Conservation (phyloP, 2,329 filamentous ascomycete genomes). For the Cryphonectria japonica region DNA sequence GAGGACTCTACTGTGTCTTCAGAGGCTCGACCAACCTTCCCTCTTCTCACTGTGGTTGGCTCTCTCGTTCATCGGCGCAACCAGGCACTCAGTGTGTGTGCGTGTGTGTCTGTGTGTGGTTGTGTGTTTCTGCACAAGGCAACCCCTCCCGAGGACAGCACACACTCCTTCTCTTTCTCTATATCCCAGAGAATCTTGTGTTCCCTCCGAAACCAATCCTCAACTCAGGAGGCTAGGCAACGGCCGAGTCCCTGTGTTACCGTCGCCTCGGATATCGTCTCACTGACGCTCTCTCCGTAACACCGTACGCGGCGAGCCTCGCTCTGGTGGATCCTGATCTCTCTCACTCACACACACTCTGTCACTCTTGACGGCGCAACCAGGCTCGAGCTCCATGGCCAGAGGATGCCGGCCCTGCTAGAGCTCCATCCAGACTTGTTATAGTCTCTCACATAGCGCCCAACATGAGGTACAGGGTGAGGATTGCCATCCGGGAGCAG, state of each 20-base stretch:
- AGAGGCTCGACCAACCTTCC: background rate
- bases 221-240: background rate
- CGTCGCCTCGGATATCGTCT: background rate
- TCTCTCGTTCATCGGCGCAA: background rate
- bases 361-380: background rate
- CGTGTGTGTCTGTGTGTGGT: too few species aligned
- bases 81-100: background rate
- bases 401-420: slow-evolving; percentile 39
- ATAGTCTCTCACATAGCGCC: slow-evolving; percentile 35
- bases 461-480: slow-evolving; percentile 58
- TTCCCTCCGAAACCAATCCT: background rate
- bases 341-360: background rate
- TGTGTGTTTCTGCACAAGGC: too few species aligned
- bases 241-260: background rate
- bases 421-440: slow-evolving; percentile 32
- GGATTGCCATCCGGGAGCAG: slow-evolving; percentile 87
- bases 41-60: background rate
- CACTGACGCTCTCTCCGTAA: background rate
- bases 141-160: too few species aligned
- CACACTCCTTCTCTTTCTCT: too few species aligned
- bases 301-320: background rate
- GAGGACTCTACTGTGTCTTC: background rate
- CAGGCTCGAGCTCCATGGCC: slow-evolving; percentile 4
- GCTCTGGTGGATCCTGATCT: too few species aligned
- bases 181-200: background rate